A percentile compares a stretch with the other conserved stretches of the same genome.
These are phyloP conservation scores for Emydomyces testavorans DNA, from an alignment of 2,329 filamentous ascomycete species.

Conservation along the genomic window DNA sequence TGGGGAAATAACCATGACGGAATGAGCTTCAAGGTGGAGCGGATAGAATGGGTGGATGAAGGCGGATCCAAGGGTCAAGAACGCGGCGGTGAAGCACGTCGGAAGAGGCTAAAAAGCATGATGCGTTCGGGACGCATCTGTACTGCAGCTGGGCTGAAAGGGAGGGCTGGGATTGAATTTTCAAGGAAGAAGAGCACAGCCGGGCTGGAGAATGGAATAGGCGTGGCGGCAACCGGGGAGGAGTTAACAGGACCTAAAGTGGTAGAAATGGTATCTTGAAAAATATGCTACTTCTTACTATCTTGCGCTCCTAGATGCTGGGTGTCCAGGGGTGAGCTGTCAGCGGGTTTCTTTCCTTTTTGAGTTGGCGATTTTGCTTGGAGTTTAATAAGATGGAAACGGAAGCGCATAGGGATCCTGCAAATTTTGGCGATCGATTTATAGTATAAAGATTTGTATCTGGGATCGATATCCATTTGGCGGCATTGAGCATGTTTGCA, in stretches of 20 bases:
- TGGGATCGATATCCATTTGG: too few species aligned
- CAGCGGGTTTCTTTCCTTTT: not conserved
- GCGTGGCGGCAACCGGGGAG: not conserved
- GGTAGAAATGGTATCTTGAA: not conserved
- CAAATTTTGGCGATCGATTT: too few species aligned
- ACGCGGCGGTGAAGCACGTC: constrained; percentile 37
- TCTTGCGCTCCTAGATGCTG: not conserved
- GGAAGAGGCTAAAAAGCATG: constrained; percentile 39
- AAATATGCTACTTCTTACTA: not conserved
- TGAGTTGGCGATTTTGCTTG: too few species aligned
- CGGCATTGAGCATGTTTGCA: too few species aligned
- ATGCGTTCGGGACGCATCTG: constrained; percentile 35
- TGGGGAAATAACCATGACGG: constrained; percentile 73
- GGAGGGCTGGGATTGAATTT: constrained; percentile 12
- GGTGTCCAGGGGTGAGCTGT: not conserved
- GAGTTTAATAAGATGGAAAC: too few species aligned
- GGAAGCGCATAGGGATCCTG: too few species aligned
- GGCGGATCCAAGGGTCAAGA: constrained; percentile 38
- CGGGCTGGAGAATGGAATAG: not conserved
- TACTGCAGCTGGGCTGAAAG: constrained; percentile 24
- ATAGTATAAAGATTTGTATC: too few species aligned
- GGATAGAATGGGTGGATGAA: constrained; percentile 78
- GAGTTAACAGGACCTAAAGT: not conserved
- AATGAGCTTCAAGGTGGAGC: constrained; percentile 74
- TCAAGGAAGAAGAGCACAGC: not conserved